Evolutionary conservation across 352 stramenopile genomes (phyloP).

Genomic region (Hyaloperonospora arabidopsidis): DNA sequence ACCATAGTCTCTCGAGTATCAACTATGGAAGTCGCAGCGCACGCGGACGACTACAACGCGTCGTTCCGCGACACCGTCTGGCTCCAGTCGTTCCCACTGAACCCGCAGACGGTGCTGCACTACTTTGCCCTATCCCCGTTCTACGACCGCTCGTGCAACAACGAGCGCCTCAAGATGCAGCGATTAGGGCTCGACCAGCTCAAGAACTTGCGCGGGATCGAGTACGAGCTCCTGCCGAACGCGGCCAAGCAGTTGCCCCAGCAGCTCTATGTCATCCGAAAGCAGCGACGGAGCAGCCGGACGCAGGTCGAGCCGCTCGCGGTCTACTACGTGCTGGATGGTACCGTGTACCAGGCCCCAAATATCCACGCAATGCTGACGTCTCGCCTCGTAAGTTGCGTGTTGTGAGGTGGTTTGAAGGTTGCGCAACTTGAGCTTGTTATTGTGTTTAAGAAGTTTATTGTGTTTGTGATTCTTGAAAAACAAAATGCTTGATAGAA

Average conservation of each 20-base stretch:
- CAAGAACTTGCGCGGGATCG: constrained; percentile 81
- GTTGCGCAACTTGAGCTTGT: not conserved
- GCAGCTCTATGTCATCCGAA: constrained; percentile 83
- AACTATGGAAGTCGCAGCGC: constrained; percentile 58
- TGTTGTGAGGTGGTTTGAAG: not conserved
- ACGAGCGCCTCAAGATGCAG: constrained; percentile 88
- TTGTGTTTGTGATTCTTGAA: not conserved
- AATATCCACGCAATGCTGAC: constrained; percentile 86
- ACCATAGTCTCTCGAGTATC: too few species aligned
- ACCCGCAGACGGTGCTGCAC: constrained; percentile 78
- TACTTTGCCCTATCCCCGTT: constrained; percentile 84
- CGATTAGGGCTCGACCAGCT: constrained; percentile 78
- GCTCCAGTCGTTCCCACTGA: constrained; percentile 79
- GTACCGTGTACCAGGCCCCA: constrained; percentile 79
- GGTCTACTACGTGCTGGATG: constrained; percentile 86
- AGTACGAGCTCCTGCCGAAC: constrained; percentile 85
- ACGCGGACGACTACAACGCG: constrained; percentile 82
- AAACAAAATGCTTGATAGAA: constrained; percentile 31
- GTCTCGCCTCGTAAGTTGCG: constrained; percentile 57
- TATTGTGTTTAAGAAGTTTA: not conserved
- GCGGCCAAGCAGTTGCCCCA: constrained; percentile 77
- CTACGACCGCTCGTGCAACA: constrained; percentile 87
- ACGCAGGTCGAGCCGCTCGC: constrained; percentile 75
- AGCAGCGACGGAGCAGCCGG: constrained; percentile 68
- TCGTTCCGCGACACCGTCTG: constrained; percentile 85